Evolutionary conservation across 225 moss, liverwort and hornwort genomes (phyloP).

Genomic region (Neckera pumila): DNA sequence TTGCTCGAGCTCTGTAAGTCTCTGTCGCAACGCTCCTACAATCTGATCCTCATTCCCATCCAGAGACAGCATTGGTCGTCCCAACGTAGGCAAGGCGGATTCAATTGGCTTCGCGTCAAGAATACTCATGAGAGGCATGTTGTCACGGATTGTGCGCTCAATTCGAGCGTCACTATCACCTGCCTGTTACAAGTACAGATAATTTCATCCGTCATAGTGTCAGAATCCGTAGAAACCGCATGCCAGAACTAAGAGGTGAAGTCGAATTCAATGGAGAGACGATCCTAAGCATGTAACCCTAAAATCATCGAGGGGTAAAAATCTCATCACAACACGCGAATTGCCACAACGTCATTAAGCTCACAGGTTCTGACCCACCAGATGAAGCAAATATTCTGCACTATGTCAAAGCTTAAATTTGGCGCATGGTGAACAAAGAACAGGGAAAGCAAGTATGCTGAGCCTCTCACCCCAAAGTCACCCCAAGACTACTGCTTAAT

Average conservation of each 20-base stretch:
- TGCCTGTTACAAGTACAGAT: slow-evolving; percentile 40
- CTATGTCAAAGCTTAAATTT: background rate
- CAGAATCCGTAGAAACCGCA: background rate
- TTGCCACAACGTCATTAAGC: background rate
- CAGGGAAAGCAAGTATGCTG: background rate
- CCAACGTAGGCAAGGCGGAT: slow-evolving; percentile 79
- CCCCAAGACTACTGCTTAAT: background rate
- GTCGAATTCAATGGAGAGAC: background rate
- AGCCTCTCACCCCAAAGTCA: background rate
- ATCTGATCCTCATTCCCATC: slow-evolving; percentile 94
- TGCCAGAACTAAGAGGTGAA: background rate
- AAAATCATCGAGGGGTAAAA: background rate
- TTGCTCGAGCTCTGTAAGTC: slow-evolving; percentile 67
- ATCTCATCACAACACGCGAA: background rate
- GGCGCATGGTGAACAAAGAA: background rate
- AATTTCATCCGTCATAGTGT: background rate
- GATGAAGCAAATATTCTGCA: background rate
- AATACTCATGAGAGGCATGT: slow-evolving; percentile 75
- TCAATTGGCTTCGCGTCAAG: slow-evolving; percentile 94
- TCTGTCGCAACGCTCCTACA: slow-evolving; percentile 77
- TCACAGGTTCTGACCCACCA: background rate
- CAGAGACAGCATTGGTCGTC: slow-evolving; percentile 88
- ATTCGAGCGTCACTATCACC: slow-evolving; percentile 95
- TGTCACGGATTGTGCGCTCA: slow-evolving; percentile 87
- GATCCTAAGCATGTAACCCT: background rate